These are phyloP conservation scores for Sanguinoderma infundibulare DNA, from an alignment of 1,284 basidiomycete species.

Conservation along the genomic window DNA sequence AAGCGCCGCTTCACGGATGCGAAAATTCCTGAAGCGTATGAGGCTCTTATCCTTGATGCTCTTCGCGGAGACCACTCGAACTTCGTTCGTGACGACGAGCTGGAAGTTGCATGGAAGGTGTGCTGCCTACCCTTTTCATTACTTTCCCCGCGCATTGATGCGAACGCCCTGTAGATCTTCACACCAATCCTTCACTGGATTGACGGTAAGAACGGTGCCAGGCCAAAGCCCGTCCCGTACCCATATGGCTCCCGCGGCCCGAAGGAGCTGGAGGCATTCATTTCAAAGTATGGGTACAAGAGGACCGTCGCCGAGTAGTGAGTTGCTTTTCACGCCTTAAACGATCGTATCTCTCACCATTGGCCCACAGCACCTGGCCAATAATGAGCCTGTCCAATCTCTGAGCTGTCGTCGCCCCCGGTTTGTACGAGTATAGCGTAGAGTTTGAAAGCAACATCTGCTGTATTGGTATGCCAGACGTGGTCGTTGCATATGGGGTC, in stretches of 20 bases:
- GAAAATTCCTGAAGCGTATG: slow-evolving; percentile 94
- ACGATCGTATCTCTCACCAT: background rate
- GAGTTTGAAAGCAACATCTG: slow-evolving; percentile 3
- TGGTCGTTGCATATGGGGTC: background rate
- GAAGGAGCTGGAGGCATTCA: slow-evolving; percentile 79
- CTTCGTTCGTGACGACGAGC: slow-evolving; percentile 94
- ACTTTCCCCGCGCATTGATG: background rate
- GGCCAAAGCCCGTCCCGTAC: slow-evolving; percentile 79
- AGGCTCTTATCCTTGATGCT: slow-evolving; percentile 89
- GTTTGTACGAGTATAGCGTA: slow-evolving; percentile 26
- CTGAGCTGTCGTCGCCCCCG: slow-evolving; percentile 12
- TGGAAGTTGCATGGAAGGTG: slow-evolving; percentile 96
- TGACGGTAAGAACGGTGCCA: slow-evolving; percentile 68
- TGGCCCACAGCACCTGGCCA: slow-evolving; percentile 29
- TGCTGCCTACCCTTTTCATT: slow-evolving; percentile 18
- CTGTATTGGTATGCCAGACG: background rate
- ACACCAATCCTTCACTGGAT: slow-evolving; percentile 96
- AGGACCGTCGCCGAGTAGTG: slow-evolving; percentile 74
- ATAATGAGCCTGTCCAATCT: slow-evolving; percentile 29
- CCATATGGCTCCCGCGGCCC: slow-evolving; percentile 95
- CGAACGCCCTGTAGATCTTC: slow-evolving; percentile 69
- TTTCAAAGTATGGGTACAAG: slow-evolving; percentile 79
- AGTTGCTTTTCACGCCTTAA: slow-evolving; percentile 41
- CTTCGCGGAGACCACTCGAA: slow-evolving; percentile 90
- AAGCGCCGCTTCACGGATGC: slow-evolving; percentile 89